phyloP scores from a whole-genome alignment of 108 stramenopile species.

The Licmophora abbreviata region DNA sequence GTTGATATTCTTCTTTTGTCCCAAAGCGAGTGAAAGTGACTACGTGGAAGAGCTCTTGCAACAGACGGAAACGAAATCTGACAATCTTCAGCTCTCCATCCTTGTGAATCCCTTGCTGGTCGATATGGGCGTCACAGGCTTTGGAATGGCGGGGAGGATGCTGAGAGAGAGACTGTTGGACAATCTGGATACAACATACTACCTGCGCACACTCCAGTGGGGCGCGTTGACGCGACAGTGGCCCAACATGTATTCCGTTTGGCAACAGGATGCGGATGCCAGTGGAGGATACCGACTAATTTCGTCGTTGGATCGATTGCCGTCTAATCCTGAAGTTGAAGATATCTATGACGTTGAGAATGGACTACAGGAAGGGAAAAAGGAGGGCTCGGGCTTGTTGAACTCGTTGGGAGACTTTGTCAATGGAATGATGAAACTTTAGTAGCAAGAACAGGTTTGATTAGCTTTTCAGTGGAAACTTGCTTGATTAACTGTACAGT shows the following conservation, averaged over 20 bases:
- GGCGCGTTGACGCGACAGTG: conserved; percentile 77
- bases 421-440: conserved; percentile 66
- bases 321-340: conserved; percentile 80
- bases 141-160: conserved; percentile 89
- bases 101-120: conserved; percentile 90
- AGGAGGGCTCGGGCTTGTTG: conserved; percentile 43
- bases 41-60: conserved; percentile 49
- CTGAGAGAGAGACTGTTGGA: conserved; percentile 83
- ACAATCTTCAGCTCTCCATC: conserved; percentile 49
- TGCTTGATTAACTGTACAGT: background rate
- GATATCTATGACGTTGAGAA: conserved; percentile 79
- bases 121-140: conserved; percentile 93
- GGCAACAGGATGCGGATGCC: conserved; percentile 83
- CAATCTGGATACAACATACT: conserved; percentile 60
- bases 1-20: conserved; percentile 72
- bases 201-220: conserved; percentile 82
- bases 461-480: background rate
- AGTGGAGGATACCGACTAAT: conserved; percentile 79
- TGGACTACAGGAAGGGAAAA: conserved; percentile 20
- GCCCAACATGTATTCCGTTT: conserved; percentile 69
- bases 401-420: conserved; percentile 66
- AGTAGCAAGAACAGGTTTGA: conserved; percentile 5
- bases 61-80: conserved; percentile 27
- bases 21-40: conserved; percentile 68
- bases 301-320: conserved; percentile 46